These are phyloP conservation scores for Geoglossum cookeanum DNA, from an alignment of 2,329 filamentous ascomycete species.

Conservation along the genomic window DNA sequence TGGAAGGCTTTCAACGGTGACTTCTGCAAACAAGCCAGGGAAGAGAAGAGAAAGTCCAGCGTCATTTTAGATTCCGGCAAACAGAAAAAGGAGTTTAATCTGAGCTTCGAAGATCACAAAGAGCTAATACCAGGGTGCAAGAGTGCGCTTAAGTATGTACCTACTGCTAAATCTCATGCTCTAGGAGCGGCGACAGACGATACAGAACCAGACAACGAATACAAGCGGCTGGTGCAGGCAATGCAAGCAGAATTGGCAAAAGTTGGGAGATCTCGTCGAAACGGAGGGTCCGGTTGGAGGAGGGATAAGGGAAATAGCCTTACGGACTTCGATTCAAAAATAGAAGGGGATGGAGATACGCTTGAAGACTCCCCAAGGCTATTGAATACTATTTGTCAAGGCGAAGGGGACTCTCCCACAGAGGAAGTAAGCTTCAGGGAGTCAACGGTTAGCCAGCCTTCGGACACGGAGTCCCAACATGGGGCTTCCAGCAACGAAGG, in stretches of 20 bases:
- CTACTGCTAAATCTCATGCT: constrained; percentile 11
- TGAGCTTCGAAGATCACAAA: constrained; percentile 18
- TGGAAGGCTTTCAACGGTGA: constrained; percentile 50
- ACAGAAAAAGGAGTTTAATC: constrained; percentile 6
- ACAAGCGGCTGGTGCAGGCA: constrained; percentile 18
- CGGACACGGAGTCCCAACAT: background rate
- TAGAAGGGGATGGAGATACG: background rate
- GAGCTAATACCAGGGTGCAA: constrained; percentile 16
- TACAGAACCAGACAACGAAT: constrained; percentile 9
- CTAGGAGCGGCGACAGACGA: constrained; percentile 9
- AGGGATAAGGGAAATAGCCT: background rate
- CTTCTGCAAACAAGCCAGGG: constrained; percentile 7
- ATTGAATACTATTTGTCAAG: background rate
- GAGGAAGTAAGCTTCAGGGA: background rate
- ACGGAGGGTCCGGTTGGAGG: constrained; percentile 3
- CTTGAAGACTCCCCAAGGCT: background rate
- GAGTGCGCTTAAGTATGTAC: constrained; percentile 10
- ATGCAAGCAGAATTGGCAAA: constrained; percentile 12
- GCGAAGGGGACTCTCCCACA: background rate
- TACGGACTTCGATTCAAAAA: too few species aligned
- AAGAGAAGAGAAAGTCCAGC: background rate
- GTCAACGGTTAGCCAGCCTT: background rate
- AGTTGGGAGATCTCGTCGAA: constrained; percentile 3
- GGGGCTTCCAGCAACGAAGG: background rate
- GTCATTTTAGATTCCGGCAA: background rate